Conservation (phyloP, 2,329 filamentous ascomycete genomes). For the Neopestalotiopsis sp. region DNA sequence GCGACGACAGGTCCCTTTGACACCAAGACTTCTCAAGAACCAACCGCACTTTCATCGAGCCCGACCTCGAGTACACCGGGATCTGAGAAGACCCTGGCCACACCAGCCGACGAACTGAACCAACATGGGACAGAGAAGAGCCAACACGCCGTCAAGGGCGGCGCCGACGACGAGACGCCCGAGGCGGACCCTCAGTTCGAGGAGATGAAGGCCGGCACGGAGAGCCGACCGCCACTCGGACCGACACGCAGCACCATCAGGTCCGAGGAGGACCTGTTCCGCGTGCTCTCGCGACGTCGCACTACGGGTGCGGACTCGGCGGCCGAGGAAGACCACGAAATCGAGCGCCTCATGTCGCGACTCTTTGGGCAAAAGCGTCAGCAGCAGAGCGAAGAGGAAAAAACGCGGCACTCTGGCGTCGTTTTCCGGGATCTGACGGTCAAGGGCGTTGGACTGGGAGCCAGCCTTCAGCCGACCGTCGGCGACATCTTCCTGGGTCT, state of each 20-base stretch:
- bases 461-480: conserved; percentile 53
- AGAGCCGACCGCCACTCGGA: conserved; percentile 24
- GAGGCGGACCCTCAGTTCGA: conserved; percentile 31
- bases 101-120: neutral
- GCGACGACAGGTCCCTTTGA: conserved; percentile 4
- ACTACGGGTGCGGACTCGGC: conserved; percentile 31
- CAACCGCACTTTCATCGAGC: neutral
- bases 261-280: conserved; percentile 58
- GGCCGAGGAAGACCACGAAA: conserved; percentile 52
- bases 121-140: neutral
- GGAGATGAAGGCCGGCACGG: conserved; percentile 31
- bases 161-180: conserved; percentile 1
- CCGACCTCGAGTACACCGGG: neutral
- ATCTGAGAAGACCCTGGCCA: conserved; percentile 3
- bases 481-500: conserved; percentile 39
- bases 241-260: conserved; percentile 31
- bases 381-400: conserved; percentile 70
- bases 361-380: conserved; percentile 73
- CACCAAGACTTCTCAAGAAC: neutral
- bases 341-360: conserved; percentile 67
- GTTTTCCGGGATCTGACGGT: conserved; percentile 74
- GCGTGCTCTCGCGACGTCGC: conserved; percentile 52
- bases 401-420: conserved; percentile 72
- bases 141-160: neutral
- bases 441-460: conserved; percentile 71